A percentile compares a stretch with the other conserved stretches of the same genome.
These are phyloP conservation scores for Alternaria brassicicola DNA, from an alignment of 2,329 filamentous ascomycete species.

Conservation along the genomic window DNA sequence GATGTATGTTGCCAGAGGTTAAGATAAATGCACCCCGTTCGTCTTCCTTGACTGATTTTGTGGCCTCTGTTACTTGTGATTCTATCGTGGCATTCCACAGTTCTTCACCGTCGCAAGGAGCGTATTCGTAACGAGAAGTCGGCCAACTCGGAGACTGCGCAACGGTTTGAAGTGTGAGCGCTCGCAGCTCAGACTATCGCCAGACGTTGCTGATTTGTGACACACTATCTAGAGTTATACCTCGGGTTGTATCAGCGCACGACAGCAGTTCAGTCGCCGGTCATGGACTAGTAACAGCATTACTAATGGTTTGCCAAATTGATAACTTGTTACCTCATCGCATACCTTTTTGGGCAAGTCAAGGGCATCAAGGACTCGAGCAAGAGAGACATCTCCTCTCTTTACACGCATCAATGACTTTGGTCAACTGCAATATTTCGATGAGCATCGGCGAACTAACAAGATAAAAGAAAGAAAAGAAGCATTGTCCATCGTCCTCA, in stretches of 20 bases:
- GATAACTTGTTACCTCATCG: too few relatives aligned
- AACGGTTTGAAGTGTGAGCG: neutral
- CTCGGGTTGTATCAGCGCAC: neutral
- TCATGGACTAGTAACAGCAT: too few relatives aligned
- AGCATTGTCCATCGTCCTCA: neutral
- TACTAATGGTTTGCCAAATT: too few relatives aligned
- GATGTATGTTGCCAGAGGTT: neutral
- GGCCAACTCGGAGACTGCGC: neutral
- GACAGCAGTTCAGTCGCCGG: neutral
- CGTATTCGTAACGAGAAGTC: neutral
- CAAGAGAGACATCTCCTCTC: neutral
- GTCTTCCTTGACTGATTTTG: neutral
- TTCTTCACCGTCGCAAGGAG: neutral
- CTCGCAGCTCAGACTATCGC: neutral
- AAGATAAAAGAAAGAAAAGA: neutral
- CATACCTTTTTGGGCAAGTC: too few relatives aligned
- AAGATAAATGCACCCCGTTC: neutral
- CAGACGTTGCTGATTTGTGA: neutral
- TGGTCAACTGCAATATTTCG: neutral
- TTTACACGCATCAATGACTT: neutral
- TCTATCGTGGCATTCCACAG: too few relatives aligned
- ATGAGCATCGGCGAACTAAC: neutral
- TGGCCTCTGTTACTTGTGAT: neutral
- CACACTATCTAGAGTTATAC: neutral
- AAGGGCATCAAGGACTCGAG: too few relatives aligned